phyloP scores from a whole-genome alignment of 441 rosid species.

The Gossypium trilobum region DNA sequence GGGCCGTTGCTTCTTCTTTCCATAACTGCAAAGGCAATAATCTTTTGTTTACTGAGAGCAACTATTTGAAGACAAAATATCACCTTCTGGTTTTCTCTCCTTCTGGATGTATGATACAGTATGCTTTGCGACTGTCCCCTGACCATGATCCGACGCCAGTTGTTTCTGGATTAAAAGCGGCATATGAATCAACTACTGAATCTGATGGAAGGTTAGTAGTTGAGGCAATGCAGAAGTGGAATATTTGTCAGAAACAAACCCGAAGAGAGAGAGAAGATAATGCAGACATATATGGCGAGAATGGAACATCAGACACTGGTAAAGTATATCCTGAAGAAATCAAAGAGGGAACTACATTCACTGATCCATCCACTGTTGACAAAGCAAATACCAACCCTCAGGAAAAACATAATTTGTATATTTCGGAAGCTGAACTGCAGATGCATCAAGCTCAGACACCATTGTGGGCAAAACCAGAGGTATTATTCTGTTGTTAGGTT shows the following conservation, averaged over 20 bases:
- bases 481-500: constrained; percentile 20
- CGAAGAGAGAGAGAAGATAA: constrained; percentile 68
- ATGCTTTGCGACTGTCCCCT: constrained; percentile 34
- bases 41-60: constrained; percentile 21
- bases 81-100: constrained; percentile 74
- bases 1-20: constrained; percentile 70
- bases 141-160: constrained; percentile 28
- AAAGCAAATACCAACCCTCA: constrained; percentile 29
- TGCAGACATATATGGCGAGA: constrained; percentile 68
- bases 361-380: constrained; percentile 23
- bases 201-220: constrained; percentile 57
- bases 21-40: constrained; percentile 41
- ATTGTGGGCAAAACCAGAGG: constrained; percentile 63
- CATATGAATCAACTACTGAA: constrained; percentile 46
- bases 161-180: constrained; percentile 24
- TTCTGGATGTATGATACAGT: constrained; percentile 71
- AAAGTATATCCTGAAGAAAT: constrained; percentile 64
- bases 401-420: constrained; percentile 56
- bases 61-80: constrained; percentile 36
- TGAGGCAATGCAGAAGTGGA: constrained; percentile 75
- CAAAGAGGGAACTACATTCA: constrained; percentile 29
- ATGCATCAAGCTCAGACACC: constrained; percentile 45
- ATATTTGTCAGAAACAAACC: constrained; percentile 57
- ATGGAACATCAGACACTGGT: constrained; percentile 45
- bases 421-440: constrained; percentile 71